Percentiles rank a stretch among this genome's conserved stretches.
These are phyloP conservation scores for Hypomontagnella monticulosa DNA, from an alignment of 495 filamentous ascomycete genomes.

Conservation along the genomic window DNA sequence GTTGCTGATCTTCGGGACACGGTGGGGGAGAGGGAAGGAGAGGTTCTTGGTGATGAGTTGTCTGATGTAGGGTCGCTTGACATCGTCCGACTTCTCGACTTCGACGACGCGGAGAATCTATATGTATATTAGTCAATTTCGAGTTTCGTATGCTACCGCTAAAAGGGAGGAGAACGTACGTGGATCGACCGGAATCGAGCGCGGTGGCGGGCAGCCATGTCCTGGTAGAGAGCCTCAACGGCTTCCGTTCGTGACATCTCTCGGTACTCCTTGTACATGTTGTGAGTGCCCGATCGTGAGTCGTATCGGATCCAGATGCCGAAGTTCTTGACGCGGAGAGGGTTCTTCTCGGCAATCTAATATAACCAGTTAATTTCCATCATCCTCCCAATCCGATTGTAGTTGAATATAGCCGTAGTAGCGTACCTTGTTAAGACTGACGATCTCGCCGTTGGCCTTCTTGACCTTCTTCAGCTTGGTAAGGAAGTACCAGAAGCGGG, in stretches of 20 bases:
- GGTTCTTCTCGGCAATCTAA: constrained; percentile 98
- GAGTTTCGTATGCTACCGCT: constrained; percentile 45
- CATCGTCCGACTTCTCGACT: constrained; percentile 87
- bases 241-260: constrained; percentile 95
- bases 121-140: constrained; percentile 40
- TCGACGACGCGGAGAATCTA: constrained; percentile 99
- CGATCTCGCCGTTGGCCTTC: constrained; percentile 99
- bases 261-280: constrained; percentile 99
- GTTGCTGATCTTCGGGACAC: constrained; percentile 77
- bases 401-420: not conserved
- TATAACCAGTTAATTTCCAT: constrained; percentile 6
- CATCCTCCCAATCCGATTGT: not conserved
- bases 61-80: constrained; percentile 98
- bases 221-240: constrained; percentile 97
- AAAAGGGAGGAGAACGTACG: constrained; percentile 67
- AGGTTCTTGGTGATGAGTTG: constrained; percentile 94
- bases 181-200: constrained; percentile 96
- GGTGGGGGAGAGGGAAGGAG: constrained; percentile 98
- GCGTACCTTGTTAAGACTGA: constrained; percentile 93
- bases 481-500: constrained; percentile 99
- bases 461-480: constrained; percentile 99
- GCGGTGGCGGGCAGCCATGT: constrained; percentile 99
- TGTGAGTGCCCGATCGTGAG: constrained; percentile 99
- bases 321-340: constrained; percentile 99
- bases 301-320: constrained; percentile 99